These are phyloP conservation scores for Cordyceps militaris DNA, from an alignment of 2,329 filamentous ascomycete species.

Conservation along the genomic window DNA sequence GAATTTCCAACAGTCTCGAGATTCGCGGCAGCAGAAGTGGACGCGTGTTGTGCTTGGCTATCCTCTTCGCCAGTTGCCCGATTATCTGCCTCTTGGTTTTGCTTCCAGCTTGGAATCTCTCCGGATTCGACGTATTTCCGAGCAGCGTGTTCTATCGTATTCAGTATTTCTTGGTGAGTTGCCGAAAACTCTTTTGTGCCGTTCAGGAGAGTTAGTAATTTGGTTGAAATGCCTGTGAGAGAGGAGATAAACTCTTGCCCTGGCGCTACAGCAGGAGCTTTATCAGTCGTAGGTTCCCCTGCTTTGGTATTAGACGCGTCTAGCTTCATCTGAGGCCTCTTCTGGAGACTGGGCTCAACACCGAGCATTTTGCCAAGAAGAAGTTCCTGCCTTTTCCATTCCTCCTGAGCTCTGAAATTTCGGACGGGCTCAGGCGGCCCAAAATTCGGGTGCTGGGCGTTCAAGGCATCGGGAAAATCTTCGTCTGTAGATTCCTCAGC, in stretches of 20 bases:
- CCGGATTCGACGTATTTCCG: constrained; percentile 41
- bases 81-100: constrained; percentile 7
- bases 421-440: constrained; percentile 38
- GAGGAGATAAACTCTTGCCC: constrained; percentile 24
- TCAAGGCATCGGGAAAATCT: constrained; percentile 42
- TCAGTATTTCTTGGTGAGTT: constrained; percentile 40
- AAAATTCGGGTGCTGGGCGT: constrained; percentile 24
- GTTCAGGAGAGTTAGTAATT: constrained; percentile 35
- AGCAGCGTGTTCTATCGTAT: constrained; percentile 44
- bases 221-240: constrained; percentile 35
- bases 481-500: constrained; percentile 46
- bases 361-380: constrained; percentile 47
- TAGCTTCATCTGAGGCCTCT: constrained; percentile 26
- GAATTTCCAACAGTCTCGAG: background rate
- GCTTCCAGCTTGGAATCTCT: constrained; percentile 16
- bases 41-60: background rate
- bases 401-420: constrained; percentile 42
- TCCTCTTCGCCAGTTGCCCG: background rate
- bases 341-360: constrained; percentile 35
- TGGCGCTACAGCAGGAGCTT: constrained; percentile 17
- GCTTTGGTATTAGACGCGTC: constrained; percentile 12
- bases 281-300: constrained; percentile 13
- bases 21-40: background rate
- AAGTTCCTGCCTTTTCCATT: constrained; percentile 47
- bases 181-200: constrained; percentile 28